Evolutionary conservation across 2,329 filamentous ascomycete genomes (phyloP), one percentile per base, ranked within the genome.

Genomic region (Cadophora malorum): DNA sequence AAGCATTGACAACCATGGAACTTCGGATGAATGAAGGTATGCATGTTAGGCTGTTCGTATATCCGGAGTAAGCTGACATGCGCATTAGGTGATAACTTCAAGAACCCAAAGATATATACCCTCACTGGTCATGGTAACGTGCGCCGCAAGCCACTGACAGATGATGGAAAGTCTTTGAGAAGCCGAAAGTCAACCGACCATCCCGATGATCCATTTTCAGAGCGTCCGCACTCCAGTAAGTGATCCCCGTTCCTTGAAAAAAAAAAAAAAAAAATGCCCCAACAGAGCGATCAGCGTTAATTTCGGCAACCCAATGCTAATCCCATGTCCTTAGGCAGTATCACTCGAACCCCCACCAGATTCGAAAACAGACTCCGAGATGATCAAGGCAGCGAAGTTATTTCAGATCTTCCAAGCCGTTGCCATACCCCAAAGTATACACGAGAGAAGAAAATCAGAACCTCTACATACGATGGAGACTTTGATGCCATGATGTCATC

Each of bases 11-110:
- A 6, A 61, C 66, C 28, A 66, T 69, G 35, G 68, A 73, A n/a
- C 66, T 73, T n/a, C 63, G 68, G 65, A 59, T 71, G 38, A 73
- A 74, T 61, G 70, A 76, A 69, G 72, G 74, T 71, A 63, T 23
- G 64, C 19, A 6, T 23, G 7, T 28, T 33, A 16, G 14, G 55
- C 49, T 14, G n/a, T 19, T 49, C 16, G 14, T 38, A 12, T 47
- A 16, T 16, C 1, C 28, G 41, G 21, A 19, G 31, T 14, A 38
- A n/a, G 6, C 59, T 67, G 35, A 69, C 41, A n/a, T 28, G 38
- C 10, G 19, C 16, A 23, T 21, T 45, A 75, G 73, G 67, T 45
- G 45, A 70, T 19, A 74, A 75, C 47, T 67, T 71, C 14, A 67
- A 64, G 47, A 69, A 66, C 12, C 60, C 64, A 21, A 69, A 71